phyloP scores from a whole-genome alignment of 192 early-diverging fungal genomes.

The Blastocladiella britannica region DNA sequence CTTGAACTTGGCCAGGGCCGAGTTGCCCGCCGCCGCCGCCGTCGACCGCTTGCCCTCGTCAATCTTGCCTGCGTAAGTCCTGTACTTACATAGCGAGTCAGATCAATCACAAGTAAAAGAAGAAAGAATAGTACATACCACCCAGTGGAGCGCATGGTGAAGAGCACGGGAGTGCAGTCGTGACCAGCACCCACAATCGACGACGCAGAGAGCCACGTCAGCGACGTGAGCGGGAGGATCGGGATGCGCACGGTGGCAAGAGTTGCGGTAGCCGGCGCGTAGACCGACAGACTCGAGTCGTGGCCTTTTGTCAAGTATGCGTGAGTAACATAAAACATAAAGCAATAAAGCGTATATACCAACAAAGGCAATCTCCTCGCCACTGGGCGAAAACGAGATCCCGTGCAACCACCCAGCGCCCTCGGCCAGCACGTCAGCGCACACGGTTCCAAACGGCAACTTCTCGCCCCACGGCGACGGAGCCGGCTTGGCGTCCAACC shows the following conservation, averaged over 20 bases:
- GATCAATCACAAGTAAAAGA: conserved; percentile 4
- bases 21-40: conserved; percentile 27
- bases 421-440: conserved; percentile 58
- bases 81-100: conserved; percentile 3
- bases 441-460: conserved; percentile 76
- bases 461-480: conserved; percentile 81
- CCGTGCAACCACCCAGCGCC: conserved; percentile 79
- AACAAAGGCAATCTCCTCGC: conserved; percentile 62
- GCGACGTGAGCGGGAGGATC: conserved; percentile 52
- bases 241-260: conserved; percentile 35
- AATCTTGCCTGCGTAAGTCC: conserved; percentile 39
- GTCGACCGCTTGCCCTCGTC: conserved; percentile 54
- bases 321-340: background rate
- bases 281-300: conserved; percentile 66
- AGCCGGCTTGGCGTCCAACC: conserved; percentile 74
- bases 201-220: conserved; percentile 54
- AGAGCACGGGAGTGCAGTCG: conserved; percentile 79
- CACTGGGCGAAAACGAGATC: conserved; percentile 77
- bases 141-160: conserved; percentile 25
- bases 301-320: conserved; percentile 19
- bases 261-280: conserved; percentile 36
- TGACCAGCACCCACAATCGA: conserved; percentile 74
- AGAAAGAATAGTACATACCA: conserved; percentile 25
- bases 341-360: conserved; percentile 13
- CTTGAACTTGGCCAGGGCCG: conserved; percentile 64